Base-by-base conservation (phyloP, 129 eudicot species). In the Artemisia annua region DNA sequence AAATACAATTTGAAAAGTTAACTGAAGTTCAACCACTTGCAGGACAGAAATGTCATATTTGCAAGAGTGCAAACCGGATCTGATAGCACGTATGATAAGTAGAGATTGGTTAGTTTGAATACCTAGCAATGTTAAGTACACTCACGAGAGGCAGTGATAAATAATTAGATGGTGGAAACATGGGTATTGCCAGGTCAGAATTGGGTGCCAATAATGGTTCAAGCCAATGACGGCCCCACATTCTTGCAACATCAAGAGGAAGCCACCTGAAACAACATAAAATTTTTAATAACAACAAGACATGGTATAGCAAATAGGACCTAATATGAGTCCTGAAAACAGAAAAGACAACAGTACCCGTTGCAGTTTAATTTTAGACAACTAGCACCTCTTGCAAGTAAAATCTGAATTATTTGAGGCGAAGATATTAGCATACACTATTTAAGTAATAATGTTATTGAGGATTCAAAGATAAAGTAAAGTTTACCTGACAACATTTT, bases 211-310 rank as follows among this genome's bases (percentile, higher is more conserved):
- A 71, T 66, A 94, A 58, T 19, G 96, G 93, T 75, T 94, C 99
- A 49, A 94, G 97, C 97, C 99, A 94, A 83, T 90, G 97, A 57
- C 94, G 97, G 30, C 97, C 99, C 99, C 97, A 90, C 89, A 85
- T 88, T 73, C 88, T 86, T 5, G 99, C 99, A 73, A 94, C 97
- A 56, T 94, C 97, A 73, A 90, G 78, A 46, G 99, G 99, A 71
- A 94, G 89, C 97, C 99, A 88, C 80, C 99, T 94, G 89, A 68
- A 85, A 82, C 48, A 75, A 63, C 63, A 63, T 44, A 71, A 13
- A 61, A 1, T 30, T 66, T 71, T 52, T 63, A 64, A 43, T 6
- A 79, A 71, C 24, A 20, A 60, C 22, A 32, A 32, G 39, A 32
- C 39, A 32, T 32, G 39, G 39, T 5, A 32, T 57, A 72, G 28